Base-by-base conservation (phyloP, 106 monocot genomes). In the Dendrobium catenatum region DNA sequence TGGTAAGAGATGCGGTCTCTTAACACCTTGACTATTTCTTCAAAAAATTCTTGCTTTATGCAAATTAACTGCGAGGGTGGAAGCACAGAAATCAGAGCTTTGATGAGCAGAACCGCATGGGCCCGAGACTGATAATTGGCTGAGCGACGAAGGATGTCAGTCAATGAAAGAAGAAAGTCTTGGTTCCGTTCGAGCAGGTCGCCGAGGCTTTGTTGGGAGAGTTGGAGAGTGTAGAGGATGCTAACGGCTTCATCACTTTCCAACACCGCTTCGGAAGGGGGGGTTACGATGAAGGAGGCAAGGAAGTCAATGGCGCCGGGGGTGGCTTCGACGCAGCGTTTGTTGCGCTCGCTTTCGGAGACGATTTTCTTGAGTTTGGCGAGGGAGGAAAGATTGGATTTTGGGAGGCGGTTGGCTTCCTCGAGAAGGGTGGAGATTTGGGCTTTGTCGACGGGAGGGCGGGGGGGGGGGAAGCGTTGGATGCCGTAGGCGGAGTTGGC, bases 381-480 rank as follows among this genome's bases (percentile, higher is more conserved):
- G 4, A 83, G 78, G 22, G 73, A 44, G 33, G 78, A 42, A 13
- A 86, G 72, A 0, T 11, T 15, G 4, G 83, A 43, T 3, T 81
- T 10, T 26, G 46, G 26, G 0, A 67, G 43, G 0, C 78, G 55
- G 16, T 3, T 51, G 44, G 91, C n/a, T 11, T n/a, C 64, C 4
- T 70, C 41, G 67, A 80, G 29, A 27, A 83, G 83, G 27, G 87
- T 67, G 44, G 68, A 24, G 43, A 91, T 40, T 31, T 78, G 82
- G 72, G 82, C 33, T n/a, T 61, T 48, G 83, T 74, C 41, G 40
- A 90, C 44, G 19, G 88, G 90, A 1, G 86, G 80, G 4, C 83
- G 80, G 20, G 93, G 90, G 22, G 90, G 87, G 7, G 90, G 90
- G 80, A 90, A 81, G 4, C 90, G 84, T 77, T 93, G 87, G 85